Evolutionary conservation across 2,329 filamentous ascomycete species (phyloP).

Genomic region (Rhexocercosporidium sp.): DNA sequence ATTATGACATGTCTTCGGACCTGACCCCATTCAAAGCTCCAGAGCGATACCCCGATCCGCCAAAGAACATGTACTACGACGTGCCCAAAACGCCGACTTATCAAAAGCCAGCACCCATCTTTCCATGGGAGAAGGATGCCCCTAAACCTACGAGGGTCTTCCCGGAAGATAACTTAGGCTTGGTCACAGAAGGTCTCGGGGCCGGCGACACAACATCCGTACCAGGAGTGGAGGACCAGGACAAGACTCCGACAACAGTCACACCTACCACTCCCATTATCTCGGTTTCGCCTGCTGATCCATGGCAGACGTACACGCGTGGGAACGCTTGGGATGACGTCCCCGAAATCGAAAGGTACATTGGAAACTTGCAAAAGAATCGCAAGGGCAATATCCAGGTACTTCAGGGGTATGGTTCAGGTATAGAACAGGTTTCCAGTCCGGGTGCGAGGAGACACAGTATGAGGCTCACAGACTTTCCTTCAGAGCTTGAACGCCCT

Average conservation of each 20-base stretch:
- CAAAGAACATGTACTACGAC: constrained; percentile 87
- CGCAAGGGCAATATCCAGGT: constrained; percentile 50
- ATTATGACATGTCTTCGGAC: constrained; percentile 85
- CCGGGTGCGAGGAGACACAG: constrained; percentile 47
- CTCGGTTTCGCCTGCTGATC: constrained; percentile 55
- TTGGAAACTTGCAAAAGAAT: constrained; percentile 74
- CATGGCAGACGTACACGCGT: constrained; percentile 76
- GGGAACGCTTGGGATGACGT: constrained; percentile 94
- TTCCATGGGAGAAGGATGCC: constrained; percentile 84
- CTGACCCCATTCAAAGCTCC: constrained; percentile 78
- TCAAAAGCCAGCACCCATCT: constrained; percentile 71
- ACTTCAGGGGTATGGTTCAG: constrained; percentile 41
- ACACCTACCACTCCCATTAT: constrained; percentile 57
- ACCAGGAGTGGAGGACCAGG: constrained; percentile 46
- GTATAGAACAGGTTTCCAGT: constrained; percentile 39
- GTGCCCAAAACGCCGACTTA: constrained; percentile 69
- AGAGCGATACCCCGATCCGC: constrained; percentile 77
- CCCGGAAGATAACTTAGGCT: constrained; percentile 53
- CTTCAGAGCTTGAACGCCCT: constrained; percentile 78
- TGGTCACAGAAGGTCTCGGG: constrained; percentile 33
- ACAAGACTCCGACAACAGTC: constrained; percentile 35
- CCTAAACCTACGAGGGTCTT: constrained; percentile 71
- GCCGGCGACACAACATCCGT: constrained; percentile 46
- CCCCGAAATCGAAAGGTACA: constrained; percentile 85
- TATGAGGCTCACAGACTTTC: constrained; percentile 85